A percentile compares a stretch with the other conserved stretches of the same genome.
Evolutionary conservation across 768 basidiomycete species (phyloP).

Genomic region (Baorangia bicolor): DNA sequence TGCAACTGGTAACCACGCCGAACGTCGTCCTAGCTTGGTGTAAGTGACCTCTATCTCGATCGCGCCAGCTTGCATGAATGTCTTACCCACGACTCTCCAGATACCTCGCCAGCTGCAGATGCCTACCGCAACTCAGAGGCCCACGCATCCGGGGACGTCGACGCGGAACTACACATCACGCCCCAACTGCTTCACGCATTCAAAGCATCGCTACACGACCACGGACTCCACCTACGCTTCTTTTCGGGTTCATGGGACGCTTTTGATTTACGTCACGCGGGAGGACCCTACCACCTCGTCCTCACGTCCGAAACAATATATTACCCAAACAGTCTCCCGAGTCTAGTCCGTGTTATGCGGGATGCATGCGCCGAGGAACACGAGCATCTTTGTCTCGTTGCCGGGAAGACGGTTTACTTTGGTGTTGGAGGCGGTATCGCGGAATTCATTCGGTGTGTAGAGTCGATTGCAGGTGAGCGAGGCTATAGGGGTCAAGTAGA

Average conservation of each 20-base stretch:
- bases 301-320: slow-evolving; percentile 96
- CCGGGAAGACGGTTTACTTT: slow-evolving; percentile 91
- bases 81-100: slow-evolving; percentile 33
- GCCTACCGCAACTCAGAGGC: slow-evolving; percentile 39
- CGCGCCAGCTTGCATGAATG: not conserved
- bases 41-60: slow-evolving; percentile 38
- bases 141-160: slow-evolving; percentile 21
- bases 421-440: slow-evolving; percentile 89
- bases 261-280: slow-evolving; percentile 39
- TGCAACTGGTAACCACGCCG: slow-evolving; percentile 76
- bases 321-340: slow-evolving; percentile 55
- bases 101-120: slow-evolving; percentile 58
- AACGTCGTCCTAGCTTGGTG: slow-evolving; percentile 83
- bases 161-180: slow-evolving; percentile 66
- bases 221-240: slow-evolving; percentile 65
- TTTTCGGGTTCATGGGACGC: slow-evolving; percentile 80
- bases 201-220: slow-evolving; percentile 48
- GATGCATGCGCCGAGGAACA: slow-evolving; percentile 31
- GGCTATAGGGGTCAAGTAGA: slow-evolving; percentile 42
- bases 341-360: slow-evolving; percentile 56
- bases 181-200: slow-evolving; percentile 66
- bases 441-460: slow-evolving; percentile 64
- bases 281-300: slow-evolving; percentile 62
- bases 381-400: slow-evolving; percentile 63
- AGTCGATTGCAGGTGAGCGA: not conserved